phyloP scores from a whole-genome alignment of 495 filamentous ascomycete genomes.

The Pseudotulostoma volvatum region DNA sequence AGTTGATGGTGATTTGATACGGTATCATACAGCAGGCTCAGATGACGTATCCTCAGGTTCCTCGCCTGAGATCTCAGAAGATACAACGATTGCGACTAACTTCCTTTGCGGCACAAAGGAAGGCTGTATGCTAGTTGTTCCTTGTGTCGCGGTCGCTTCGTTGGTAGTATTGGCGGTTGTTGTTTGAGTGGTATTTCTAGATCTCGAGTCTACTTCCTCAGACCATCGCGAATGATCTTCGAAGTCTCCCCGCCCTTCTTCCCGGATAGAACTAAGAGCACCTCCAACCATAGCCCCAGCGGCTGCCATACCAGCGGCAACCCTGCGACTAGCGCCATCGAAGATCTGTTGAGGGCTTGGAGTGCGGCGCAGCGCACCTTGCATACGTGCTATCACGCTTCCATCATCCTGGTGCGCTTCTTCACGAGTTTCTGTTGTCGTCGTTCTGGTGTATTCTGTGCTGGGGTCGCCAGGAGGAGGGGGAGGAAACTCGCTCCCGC shows the following conservation, averaged over 20 bases:
- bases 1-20: too few species aligned
- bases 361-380: slow-evolving; percentile 68
- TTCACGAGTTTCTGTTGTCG: slow-evolving; percentile 18
- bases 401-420: slow-evolving; percentile 31
- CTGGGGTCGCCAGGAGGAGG: slow-evolving; percentile 18
- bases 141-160: slow-evolving; percentile 16
- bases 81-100: slow-evolving; percentile 71
- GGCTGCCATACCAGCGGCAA: slow-evolving; percentile 64
- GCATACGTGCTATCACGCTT: slow-evolving; percentile 60
- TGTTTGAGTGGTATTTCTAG: slow-evolving; percentile 16
- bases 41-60: slow-evolving; percentile 43
- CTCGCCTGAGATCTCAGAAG: slow-evolving; percentile 46
- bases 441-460: slow-evolving; percentile 17
- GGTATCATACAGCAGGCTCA: slow-evolving; percentile 54
- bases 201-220: slow-evolving; percentile 49
- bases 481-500: slow-evolving; percentile 21
- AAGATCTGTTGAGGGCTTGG: slow-evolving; percentile 82
- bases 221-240: slow-evolving; percentile 75
- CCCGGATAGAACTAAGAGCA: slow-evolving; percentile 68
- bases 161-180: slow-evolving; percentile 13
- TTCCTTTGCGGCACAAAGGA: slow-evolving; percentile 32
- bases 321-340: slow-evolving; percentile 57
- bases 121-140: slow-evolving; percentile 7
- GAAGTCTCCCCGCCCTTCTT: slow-evolving; percentile 65
- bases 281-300: slow-evolving; percentile 65